These are phyloP conservation scores for Salix caprea DNA, from an alignment of 345 rosid species.

Conservation along the genomic window DNA sequence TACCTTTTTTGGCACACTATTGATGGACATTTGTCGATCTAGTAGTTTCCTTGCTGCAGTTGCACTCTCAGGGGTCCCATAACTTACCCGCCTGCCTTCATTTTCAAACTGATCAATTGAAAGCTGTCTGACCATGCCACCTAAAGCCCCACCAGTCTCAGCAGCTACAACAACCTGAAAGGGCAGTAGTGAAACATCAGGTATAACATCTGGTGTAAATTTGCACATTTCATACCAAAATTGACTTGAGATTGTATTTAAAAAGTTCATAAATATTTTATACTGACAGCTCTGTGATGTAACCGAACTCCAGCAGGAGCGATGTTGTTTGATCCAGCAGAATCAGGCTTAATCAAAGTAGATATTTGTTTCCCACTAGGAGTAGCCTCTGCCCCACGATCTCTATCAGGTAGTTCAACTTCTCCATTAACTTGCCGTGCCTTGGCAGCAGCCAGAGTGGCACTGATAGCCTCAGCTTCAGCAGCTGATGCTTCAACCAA, in stretches of 20 bases:
- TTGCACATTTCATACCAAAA: slow-evolving; percentile 10
- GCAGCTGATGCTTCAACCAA: slow-evolving; percentile 98
- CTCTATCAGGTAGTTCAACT: slow-evolving; percentile 82
- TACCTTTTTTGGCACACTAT: slow-evolving; percentile 95
- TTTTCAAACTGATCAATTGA: slow-evolving; percentile 97
- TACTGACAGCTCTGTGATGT: slow-evolving; percentile 95
- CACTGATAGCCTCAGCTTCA: slow-evolving; percentile 98
- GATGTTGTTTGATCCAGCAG: slow-evolving; percentile 52
- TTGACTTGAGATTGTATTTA: neutral
- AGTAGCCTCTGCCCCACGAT: slow-evolving; percentile 88
- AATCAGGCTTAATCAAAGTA: slow-evolving; percentile 65
- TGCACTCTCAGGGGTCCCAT: slow-evolving; percentile 93
- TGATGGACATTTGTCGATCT: slow-evolving; percentile 94
- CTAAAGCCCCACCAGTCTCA: slow-evolving; percentile 95
- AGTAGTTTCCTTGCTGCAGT: slow-evolving; percentile 92
- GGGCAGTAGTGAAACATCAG: slow-evolving; percentile 12
- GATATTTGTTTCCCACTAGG: slow-evolving; percentile 83
- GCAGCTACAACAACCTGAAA: slow-evolving; percentile 93
- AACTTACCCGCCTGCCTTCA: slow-evolving; percentile 93
- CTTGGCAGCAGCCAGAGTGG: slow-evolving; percentile 96
- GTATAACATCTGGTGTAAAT: neutral
- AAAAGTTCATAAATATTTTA: slow-evolving; percentile 5
- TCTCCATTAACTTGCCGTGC: slow-evolving; percentile 91
- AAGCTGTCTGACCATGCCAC: slow-evolving; percentile 96
- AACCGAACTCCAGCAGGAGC: slow-evolving; percentile 80